phyloP scores from a whole-genome alignment of 2,329 filamentous ascomycete genomes.

The Paracamarosporium sp. region DNA sequence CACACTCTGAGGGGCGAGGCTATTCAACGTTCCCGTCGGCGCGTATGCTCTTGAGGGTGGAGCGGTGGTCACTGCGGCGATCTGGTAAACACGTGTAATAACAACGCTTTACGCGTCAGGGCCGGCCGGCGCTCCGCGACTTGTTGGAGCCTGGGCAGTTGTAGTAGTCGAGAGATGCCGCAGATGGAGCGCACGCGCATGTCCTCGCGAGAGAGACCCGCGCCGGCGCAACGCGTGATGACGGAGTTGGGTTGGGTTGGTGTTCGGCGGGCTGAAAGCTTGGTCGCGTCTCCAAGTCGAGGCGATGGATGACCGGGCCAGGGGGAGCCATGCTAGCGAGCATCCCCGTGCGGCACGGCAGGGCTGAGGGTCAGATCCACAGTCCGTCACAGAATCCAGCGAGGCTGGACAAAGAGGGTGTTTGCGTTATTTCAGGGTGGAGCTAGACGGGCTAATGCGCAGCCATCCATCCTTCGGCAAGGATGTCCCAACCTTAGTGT shows the following conservation, averaged over 20 bases:
- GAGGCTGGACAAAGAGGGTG: background rate
- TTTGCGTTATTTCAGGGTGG: background rate
- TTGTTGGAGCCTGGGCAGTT: slow-evolving; percentile 8
- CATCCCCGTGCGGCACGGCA: background rate
- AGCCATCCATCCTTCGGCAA: background rate
- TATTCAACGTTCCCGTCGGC: slow-evolving; percentile 10
- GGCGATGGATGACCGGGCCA: background rate
- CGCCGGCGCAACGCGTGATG: slow-evolving; percentile 11
- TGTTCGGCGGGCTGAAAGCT: slow-evolving; percentile 16
- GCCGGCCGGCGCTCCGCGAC: slow-evolving; percentile 17
- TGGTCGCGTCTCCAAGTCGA: slow-evolving; percentile 8
- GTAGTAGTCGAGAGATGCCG: slow-evolving; percentile 13
- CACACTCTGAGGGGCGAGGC: background rate
- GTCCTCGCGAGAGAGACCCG: slow-evolving; percentile 6
- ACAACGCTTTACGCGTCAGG: slow-evolving; percentile 33
- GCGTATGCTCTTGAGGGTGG: no score
- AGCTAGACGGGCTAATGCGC: background rate
- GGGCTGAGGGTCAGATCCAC: background rate
- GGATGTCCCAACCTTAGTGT: background rate
- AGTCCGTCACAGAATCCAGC: no score
- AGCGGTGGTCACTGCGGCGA: slow-evolving; percentile 14
- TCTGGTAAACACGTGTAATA: slow-evolving; percentile 34
- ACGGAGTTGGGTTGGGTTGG: slow-evolving; percentile 16
- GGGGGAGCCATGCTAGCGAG: background rate
- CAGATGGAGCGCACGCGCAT: slow-evolving; percentile 23